These are phyloP conservation scores for Stagonosporopsis rhizophila DNA, from an alignment of 2,329 filamentous ascomycete genomes.

Conservation along the genomic window DNA sequence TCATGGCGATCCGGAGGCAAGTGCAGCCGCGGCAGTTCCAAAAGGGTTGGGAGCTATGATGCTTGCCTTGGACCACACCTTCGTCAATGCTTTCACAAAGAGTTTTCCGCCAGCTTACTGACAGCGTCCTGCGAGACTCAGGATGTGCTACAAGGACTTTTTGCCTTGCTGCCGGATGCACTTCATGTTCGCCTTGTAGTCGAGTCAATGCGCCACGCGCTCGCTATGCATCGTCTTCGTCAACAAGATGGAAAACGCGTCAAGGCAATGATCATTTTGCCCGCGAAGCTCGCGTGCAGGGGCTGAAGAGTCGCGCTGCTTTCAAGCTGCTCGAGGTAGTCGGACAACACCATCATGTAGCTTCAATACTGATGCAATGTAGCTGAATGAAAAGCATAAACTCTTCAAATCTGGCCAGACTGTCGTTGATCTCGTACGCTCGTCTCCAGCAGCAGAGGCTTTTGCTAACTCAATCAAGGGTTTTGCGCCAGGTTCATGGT, in stretches of 20 bases:
- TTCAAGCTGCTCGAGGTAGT: slow-evolving; percentile 88
- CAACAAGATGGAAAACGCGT: slow-evolving; percentile 81
- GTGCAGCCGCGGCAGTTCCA: slow-evolving; percentile 16
- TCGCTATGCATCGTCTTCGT: slow-evolving; percentile 52
- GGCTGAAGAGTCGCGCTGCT: slow-evolving; percentile 87
- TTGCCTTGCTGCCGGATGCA: slow-evolving; percentile 27
- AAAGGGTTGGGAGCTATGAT: slow-evolving; percentile 27
- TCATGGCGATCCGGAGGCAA: slow-evolving; percentile 4
- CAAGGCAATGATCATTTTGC: slow-evolving; percentile 77
- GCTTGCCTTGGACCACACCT: slow-evolving; percentile 13
- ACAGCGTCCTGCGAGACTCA: slow-evolving; percentile 40
- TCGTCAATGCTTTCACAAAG: slow-evolving; percentile 48
- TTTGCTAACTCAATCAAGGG: slow-evolving; percentile 58
- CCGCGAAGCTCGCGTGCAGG: slow-evolving; percentile 76
- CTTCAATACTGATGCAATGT: slow-evolving; percentile 23
- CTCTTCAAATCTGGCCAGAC: slow-evolving; percentile 83
- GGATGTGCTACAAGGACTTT: slow-evolving; percentile 5
- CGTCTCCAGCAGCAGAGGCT: not conserved
- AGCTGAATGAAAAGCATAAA: slow-evolving; percentile 83
- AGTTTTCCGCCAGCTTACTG: slow-evolving; percentile 46
- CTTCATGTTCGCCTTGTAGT: slow-evolving; percentile 14
- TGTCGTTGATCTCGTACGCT: slow-evolving; percentile 80
- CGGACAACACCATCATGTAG: not conserved
- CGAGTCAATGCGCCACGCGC: slow-evolving; percentile 8
- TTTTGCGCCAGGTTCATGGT: slow-evolving; percentile 74